phyloP scores from a whole-genome alignment of 106 monocot genomes.

The Phalaenopsis aphrodite region DNA sequence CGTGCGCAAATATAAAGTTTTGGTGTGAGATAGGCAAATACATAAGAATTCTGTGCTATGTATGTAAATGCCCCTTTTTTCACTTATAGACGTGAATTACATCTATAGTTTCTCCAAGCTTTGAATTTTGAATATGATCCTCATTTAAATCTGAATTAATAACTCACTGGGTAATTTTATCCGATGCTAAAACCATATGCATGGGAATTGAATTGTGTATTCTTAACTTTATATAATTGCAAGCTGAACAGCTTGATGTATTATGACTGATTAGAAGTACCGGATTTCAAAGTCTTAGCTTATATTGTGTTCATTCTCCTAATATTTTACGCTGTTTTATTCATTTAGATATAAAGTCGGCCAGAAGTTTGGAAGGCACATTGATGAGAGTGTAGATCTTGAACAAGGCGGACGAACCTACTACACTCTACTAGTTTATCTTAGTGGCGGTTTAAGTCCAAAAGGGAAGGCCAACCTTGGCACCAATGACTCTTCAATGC shows the following conservation, averaged over 20 bases:
- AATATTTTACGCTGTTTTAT: neutral
- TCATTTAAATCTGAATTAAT: neutral
- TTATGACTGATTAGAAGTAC: neutral
- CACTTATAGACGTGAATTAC: neutral
- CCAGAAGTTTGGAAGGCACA: slow-evolving; percentile 79
- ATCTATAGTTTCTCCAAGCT: neutral
- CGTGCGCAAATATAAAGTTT: no score
- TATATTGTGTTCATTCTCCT: neutral
- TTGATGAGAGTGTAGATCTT: slow-evolving; percentile 84
- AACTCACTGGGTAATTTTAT: neutral
- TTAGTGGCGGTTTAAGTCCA: slow-evolving; percentile 37
- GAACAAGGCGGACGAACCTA: slow-evolving; percentile 46
- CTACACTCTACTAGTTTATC: slow-evolving; percentile 82
- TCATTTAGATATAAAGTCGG: slow-evolving; percentile 71
- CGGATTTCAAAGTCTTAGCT: neutral
- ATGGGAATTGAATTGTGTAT: neutral
- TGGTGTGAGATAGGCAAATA: no score
- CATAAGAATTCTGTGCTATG: no score
- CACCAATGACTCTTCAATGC: slow-evolving; percentile 18
- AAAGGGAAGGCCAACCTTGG: slow-evolving; percentile 19
- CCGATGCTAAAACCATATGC: neutral
- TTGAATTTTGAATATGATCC: neutral
- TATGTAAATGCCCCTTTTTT: no score
- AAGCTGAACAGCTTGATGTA: neutral
- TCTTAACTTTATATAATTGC: neutral